phyloP scores from a whole-genome alignment of 495 filamentous ascomycete species.

The Talaromyces proteolyticus region DNA sequence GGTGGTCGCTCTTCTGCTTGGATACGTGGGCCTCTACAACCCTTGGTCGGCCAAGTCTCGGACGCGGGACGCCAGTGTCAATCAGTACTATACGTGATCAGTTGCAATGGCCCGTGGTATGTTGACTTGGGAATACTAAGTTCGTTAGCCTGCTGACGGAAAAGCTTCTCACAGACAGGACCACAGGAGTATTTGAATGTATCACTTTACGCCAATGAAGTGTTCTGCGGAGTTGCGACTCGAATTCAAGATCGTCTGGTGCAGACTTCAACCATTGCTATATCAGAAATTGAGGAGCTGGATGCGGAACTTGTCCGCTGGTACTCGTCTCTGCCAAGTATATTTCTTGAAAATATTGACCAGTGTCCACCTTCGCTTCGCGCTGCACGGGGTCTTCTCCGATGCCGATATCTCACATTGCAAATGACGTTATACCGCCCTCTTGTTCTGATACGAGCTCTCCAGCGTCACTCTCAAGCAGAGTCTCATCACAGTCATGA shows the following conservation, averaged over 20 bases:
- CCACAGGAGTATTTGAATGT: background rate
- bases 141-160: no score
- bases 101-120: no score
- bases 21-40: constrained; percentile 65
- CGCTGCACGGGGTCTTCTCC: background rate
- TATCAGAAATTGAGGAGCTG: background rate
- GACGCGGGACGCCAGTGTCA: background rate
- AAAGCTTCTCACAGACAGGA: background rate
- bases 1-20: constrained; percentile 66
- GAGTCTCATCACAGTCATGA: background rate
- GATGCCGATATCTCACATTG: background rate
- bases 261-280: background rate
- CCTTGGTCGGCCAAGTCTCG: constrained; percentile 46
- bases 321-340: background rate
- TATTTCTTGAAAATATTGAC: background rate
- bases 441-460: background rate
- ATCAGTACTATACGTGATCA: background rate
- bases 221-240: background rate
- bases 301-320: background rate
- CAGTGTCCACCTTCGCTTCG: background rate
- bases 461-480: background rate
- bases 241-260: background rate
- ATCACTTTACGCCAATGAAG: background rate
- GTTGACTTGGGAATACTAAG: no score
- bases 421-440: background rate